Base-by-base conservation (phyloP, 1,284 basidiomycete genomes). In the Puccinia triticina region DNA sequence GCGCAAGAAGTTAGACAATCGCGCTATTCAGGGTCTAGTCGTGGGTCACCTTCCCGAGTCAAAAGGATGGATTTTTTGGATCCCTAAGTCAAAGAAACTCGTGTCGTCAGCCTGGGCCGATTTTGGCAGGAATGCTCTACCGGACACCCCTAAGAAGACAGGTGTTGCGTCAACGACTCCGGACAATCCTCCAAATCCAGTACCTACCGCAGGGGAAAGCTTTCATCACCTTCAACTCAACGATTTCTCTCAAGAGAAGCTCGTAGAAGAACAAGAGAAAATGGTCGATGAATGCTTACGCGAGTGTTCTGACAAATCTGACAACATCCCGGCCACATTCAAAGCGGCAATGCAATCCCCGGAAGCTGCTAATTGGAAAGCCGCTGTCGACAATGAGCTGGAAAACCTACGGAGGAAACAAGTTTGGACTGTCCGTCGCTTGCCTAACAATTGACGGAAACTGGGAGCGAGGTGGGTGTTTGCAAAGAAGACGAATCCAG, bases 301-400 rank as follows among this genome's bases (percentile, higher is more conserved):
- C 34, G 23, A n/a, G n/a, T n/a, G n/a, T n/a, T n/a, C n/a, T n/a
- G 26, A 7, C 2, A 7, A 29, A 2, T n/a, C n/a, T n/a, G n/a
- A n/a, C n/a, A n/a, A n/a, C n/a, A 75, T 50, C 34, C 73, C 53
- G 2, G 34, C 10, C 11, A 75, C 73, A 11, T 75, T 8, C 73
- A 75, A 75, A 26, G 8, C 61, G 34, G 75, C 75, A 5, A 77
- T 61, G 57, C 2, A 61, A 61, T 21, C 55, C 7, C 53, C n/a
- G 7, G 29, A 43, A 10, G 16, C 2, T 2, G 5, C 16, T 7
- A 8, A 7, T 23, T 78, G 77, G 77, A 23, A 11, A 14, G 46
- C 2, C 4, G 59, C 77, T 10, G 50, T 78, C 2, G n/a, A 46
- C 26, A 29, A 40, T 3, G 64, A 78, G n/a, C 23, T 78, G 23